Base-by-base conservation (phyloP, 805 yeast genomes). In the Saccharomyces mikatae region DNA sequence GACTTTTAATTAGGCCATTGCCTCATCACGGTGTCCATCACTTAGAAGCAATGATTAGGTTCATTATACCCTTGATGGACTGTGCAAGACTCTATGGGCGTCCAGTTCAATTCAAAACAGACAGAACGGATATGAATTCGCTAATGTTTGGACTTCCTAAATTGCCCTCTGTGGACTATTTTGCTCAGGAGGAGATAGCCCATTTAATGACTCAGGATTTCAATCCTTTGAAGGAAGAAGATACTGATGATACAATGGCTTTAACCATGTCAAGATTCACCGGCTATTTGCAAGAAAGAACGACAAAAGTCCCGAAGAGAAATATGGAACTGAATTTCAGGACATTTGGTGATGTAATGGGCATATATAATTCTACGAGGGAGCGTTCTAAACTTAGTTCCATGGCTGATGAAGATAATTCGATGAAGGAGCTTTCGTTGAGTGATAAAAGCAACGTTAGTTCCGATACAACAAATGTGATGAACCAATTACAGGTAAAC, bases 11-110 rank as follows among this genome's bases (percentile, higher is more conserved):
- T 55, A 80, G 84, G 70, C 92, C 94, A 6, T 77, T 78, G 41
- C 63, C 81, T 4, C 94, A 87, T 68, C 81, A 83, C 2, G 87
- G 87, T 36, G 88, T 87, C 21, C 72, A 76, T 49, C 82, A 82
- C 28, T 73, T 81, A 46, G 92, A 87, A 64, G 82, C 86, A 27
- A 78, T 86, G 83, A 77, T 86, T 50, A 73, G 90, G 57, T 74
- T 80, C 60, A 73, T 83, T 54, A 75, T 87, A 46, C 91, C 89
- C 49, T 73, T 85, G 51, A 77, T 83, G 69, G 88, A 86, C 65
- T 73, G 83, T 4, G 81, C 83, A 66, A 78, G 77, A 61, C 69
- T 85, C 50, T 87, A 86, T 65, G 94, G 94, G n/a, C 75, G 92
- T 56, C 92, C 94, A 3, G 70, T 72, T 28, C 81, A 74, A 56